Conservation (phyloP, 352 stramenopile species). For the Globisporangium orthogonon region DNA sequence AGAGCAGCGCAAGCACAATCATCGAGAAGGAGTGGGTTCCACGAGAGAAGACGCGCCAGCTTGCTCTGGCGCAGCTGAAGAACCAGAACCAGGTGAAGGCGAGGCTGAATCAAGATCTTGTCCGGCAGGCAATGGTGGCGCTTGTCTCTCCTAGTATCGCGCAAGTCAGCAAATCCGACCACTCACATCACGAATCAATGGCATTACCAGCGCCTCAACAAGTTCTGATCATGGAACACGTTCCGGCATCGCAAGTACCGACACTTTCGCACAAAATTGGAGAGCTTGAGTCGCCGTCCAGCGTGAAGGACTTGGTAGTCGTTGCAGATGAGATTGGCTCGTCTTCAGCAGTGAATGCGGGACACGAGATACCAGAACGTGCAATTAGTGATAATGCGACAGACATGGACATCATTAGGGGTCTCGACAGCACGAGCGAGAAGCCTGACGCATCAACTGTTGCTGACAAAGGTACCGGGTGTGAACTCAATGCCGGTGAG, state of each 20-base stretch:
- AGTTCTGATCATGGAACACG: neutral
- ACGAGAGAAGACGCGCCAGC: constrained; percentile 38
- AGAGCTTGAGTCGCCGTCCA: neutral
- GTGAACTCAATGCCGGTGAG: neutral
- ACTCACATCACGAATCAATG: neutral
- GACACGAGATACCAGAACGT: neutral
- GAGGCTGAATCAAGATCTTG: constrained; percentile 34
- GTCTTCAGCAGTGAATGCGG: neutral
- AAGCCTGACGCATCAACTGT: too few relatives aligned
- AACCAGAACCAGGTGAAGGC: constrained; percentile 24
- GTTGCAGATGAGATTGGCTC: neutral
- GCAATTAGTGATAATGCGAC: neutral
- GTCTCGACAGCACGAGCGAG: too few relatives aligned
- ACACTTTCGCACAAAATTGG: neutral
- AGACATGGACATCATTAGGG: neutral
- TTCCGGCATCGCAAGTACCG: neutral
- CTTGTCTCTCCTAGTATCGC: constrained; percentile 3
- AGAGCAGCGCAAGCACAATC: constrained; percentile 33
- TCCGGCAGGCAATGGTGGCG: constrained; percentile 41
- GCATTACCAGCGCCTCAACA: neutral
- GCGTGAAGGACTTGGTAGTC: neutral
- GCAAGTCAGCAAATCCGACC: neutral
- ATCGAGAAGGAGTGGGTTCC: constrained; percentile 57
- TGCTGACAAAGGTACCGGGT: too few relatives aligned
- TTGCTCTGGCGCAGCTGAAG: constrained; percentile 39